Percentiles rank a stretch among this genome's conserved stretches.
phyloP scores from a whole-genome alignment of 768 basidiomycete genomes.

The Podaxis sp. region DNA sequence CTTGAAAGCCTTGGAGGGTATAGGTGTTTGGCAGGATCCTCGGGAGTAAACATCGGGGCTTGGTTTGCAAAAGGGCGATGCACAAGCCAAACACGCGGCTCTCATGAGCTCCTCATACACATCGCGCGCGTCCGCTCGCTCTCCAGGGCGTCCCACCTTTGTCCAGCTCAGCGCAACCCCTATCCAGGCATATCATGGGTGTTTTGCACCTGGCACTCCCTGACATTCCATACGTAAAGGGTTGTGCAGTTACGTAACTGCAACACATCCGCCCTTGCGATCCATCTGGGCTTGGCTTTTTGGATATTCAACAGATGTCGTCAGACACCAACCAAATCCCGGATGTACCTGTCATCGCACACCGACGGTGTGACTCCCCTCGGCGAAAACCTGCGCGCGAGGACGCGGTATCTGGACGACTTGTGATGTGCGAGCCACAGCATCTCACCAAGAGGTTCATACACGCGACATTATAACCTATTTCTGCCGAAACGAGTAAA shows the following conservation, averaged over 20 bases:
- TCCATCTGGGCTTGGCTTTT: slow-evolving; percentile 1
- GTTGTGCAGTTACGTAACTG: slow-evolving; percentile 10
- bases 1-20: not conserved
- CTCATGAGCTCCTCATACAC: slow-evolving; percentile 3
- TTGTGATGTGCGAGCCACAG: slow-evolving; percentile 2
- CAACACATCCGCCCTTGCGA: slow-evolving; percentile 9
- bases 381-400: not conserved
- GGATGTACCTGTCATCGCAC: not conserved
- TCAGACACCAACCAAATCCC: slow-evolving; percentile 3
- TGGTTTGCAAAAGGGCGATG: not conserved
- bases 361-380: not conserved
- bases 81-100: not conserved
- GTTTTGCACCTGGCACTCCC: slow-evolving; percentile 10
- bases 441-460: slow-evolving; percentile 6
- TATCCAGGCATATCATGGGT: slow-evolving; percentile 9
- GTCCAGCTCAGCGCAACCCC: not conserved
- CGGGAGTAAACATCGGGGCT: not conserved
- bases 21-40: not conserved
- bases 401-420: not conserved
- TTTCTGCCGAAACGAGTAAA: slow-evolving; percentile 17
- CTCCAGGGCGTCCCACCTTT: slow-evolving; percentile 3
- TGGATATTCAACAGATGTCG: slow-evolving; percentile 4
- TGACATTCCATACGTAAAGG: slow-evolving; percentile 6
- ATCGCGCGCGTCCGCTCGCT: slow-evolving; percentile 1
- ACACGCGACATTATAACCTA: slow-evolving; percentile 13